Evolutionary conservation across 257 asterid species (phyloP), one percentile per base, ranked within the genome.

Genomic region (Coffea eugenioides): DNA sequence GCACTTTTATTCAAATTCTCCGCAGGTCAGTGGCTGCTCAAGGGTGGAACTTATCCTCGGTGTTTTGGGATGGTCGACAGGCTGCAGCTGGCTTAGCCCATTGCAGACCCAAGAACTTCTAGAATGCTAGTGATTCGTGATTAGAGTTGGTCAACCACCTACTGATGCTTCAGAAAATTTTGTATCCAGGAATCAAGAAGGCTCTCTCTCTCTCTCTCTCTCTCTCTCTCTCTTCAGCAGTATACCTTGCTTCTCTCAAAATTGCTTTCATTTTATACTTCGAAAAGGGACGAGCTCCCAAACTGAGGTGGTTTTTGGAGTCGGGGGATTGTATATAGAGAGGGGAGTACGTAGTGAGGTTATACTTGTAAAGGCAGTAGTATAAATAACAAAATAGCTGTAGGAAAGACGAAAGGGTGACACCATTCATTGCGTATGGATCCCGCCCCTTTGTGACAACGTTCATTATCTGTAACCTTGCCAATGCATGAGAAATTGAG

Each of bases 1-100:
- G 23, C 49, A 54, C 69, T 57, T 39, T 16, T 78, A 41, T 71
- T 41, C 73, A 34, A 59, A 57, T 56, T 71, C n/a, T 72, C 20
- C 71, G 49, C 90, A 94, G 98, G 84, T 88, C 61, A 80, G 74
- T 69, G 94, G 90, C 62, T 91, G 97, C 73, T 83, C 92, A 61
- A 89, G 86, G 88, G 85, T 93, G 84, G 98, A 94, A 82, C 75
- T 89, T 72, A 77, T 91, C 64, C 96, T 94, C 11, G 97, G 98
- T 68, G 97, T 94, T 70, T 79, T 92, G 87, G 97, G 93, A 72
- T 94, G 98, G 98, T 94, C 97, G 39, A 87, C 91, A 2, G 98
- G 98, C 52, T 94, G 98, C 92, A 94, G 97, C 86, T 90, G 91
- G 97, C 90, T 86, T 81, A 87, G 89, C 89, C 80, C 93, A 64